These are phyloP conservation scores for Trichaptum fuscoviolaceum DNA, from an alignment of 768 basidiomycete genomes.

Conservation along the genomic window DNA sequence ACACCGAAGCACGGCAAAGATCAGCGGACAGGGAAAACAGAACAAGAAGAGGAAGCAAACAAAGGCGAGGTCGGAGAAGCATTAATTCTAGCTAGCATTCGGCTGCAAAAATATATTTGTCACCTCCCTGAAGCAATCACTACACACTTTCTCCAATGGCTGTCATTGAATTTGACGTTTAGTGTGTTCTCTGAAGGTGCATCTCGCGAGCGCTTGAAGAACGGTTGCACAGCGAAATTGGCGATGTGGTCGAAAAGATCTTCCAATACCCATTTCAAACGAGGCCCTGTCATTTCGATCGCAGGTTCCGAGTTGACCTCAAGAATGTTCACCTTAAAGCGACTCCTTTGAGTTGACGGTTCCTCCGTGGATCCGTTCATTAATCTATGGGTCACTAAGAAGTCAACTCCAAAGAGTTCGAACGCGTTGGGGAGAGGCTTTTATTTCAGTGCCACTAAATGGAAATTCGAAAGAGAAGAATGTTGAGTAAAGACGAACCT, in stretches of 20 bases:
- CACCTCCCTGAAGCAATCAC: background rate
- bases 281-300: slow-evolving; percentile 85
- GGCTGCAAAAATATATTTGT: background rate
- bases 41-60: background rate
- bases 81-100: background rate
- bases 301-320: slow-evolving; percentile 97
- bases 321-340: slow-evolving; percentile 65
- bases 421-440: slow-evolving; percentile 89
- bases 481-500: slow-evolving; percentile 40
- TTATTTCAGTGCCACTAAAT: background rate
- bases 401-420: slow-evolving; percentile 93
- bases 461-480: background rate
- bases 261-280: slow-evolving; percentile 74
- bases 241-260: slow-evolving; percentile 74
- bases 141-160: background rate
- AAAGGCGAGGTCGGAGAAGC: background rate
- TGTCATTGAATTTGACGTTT: background rate
- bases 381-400: slow-evolving; percentile 57
- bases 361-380: slow-evolving; percentile 15
- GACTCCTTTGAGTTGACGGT: slow-evolving; percentile 11
- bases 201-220: slow-evolving; percentile 29
- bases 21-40: background rate
- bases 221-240: slow-evolving; percentile 65
- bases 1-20: background rate
- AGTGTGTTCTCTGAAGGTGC: background rate